These are phyloP conservation scores for Metarhizium humberi DNA, from an alignment of 2,329 filamentous ascomycete genomes.

Conservation along the genomic window DNA sequence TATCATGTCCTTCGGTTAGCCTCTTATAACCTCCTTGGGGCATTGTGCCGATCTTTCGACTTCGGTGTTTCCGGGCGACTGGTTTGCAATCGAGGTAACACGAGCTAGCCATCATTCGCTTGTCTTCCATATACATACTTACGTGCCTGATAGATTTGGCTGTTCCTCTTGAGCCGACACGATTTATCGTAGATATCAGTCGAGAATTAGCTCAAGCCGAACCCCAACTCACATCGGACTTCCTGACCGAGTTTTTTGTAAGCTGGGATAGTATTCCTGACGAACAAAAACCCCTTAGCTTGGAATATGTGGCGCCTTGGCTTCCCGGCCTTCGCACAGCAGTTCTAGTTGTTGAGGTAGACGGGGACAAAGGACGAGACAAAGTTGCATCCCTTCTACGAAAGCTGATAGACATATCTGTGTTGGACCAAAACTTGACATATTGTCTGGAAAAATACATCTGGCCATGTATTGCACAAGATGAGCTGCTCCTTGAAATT, in stretches of 20 bases:
- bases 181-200: constrained; percentile 58
- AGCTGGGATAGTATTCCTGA: constrained; percentile 62
- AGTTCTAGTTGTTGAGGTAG: constrained; percentile 47
- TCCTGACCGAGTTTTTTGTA: constrained; percentile 64
- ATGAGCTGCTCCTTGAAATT: constrained; percentile 57
- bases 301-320: constrained; percentile 65
- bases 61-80: constrained; percentile 53
- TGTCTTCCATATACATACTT: not conserved
- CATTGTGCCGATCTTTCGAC: constrained; percentile 58
- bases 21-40: constrained; percentile 59
- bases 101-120: not conserved
- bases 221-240: constrained; percentile 58
- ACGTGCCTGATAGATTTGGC: constrained; percentile 39
- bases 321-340: constrained; percentile 50
- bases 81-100: constrained; percentile 50
- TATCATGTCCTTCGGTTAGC: constrained; percentile 52
- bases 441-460: constrained; percentile 55
- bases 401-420: constrained; percentile 56
- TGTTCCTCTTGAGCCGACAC: constrained; percentile 52
- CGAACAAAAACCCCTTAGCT: constrained; percentile 55
- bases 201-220: constrained; percentile 53
- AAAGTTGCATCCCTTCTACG: constrained; percentile 55
- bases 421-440: constrained; percentile 49
- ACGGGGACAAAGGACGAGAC: constrained; percentile 57
- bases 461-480: constrained; percentile 55